phyloP scores from a whole-genome alignment of 176 grass and related monocot genomes.

The Alloteropsis semialata region DNA sequence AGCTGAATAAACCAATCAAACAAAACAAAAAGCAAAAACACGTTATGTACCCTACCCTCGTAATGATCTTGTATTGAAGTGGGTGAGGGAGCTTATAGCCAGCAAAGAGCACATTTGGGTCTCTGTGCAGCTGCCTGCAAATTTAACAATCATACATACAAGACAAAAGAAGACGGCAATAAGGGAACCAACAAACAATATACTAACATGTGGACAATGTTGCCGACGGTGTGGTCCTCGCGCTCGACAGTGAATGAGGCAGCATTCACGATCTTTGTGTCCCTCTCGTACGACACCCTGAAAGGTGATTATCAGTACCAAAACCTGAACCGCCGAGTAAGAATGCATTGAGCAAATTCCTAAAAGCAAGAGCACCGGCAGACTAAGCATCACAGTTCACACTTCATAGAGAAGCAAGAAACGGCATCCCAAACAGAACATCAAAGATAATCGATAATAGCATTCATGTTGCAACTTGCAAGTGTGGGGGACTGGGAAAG shows the following conservation, averaged over 20 bases:
- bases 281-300: constrained; percentile 49
- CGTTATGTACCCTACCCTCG: constrained; percentile 21
- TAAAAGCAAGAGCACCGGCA: background rate
- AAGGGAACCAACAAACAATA: background rate
- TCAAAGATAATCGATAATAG: background rate
- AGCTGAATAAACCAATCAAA: background rate
- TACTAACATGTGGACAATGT: constrained; percentile 45
- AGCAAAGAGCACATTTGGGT: constrained; percentile 57
- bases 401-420: background rate
- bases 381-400: background rate
- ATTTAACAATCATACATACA: background rate
- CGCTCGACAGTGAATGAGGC: constrained; percentile 49
- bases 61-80: constrained; percentile 54
- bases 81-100: constrained; percentile 44
- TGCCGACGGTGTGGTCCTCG: constrained; percentile 54
- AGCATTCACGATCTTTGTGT: constrained; percentile 60
- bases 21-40: background rate
- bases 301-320: background rate
- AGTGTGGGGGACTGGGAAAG: background rate
- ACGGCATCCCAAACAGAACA: background rate
- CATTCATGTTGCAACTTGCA: background rate
- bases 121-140: constrained; percentile 50
- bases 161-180: background rate
- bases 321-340: background rate
- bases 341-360: background rate